Evolutionary conservation across 2,329 filamentous ascomycete genomes (phyloP).

Genomic region (Botryotinia calthae): DNA sequence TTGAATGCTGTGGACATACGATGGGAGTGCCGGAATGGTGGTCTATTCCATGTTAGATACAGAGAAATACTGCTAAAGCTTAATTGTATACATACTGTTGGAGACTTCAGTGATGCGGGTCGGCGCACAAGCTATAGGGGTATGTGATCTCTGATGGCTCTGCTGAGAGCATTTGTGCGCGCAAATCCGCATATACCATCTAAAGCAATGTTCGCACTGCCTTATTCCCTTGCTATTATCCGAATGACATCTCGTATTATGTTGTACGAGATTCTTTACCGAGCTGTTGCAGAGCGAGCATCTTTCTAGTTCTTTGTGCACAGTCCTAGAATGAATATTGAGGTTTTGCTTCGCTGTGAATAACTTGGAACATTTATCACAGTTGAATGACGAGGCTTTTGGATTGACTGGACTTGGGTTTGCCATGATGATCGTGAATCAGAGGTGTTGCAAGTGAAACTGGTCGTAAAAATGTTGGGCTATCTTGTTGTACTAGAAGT

Average conservation of each 20-base stretch:
- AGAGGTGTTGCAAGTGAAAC: too few species aligned
- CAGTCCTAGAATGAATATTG: too few species aligned
- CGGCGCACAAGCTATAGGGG: background rate
- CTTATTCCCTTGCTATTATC: background rate
- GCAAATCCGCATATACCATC: background rate
- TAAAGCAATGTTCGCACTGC: background rate
- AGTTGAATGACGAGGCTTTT: background rate
- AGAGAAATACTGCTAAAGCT: background rate
- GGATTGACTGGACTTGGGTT: background rate
- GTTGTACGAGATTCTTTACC: background rate
- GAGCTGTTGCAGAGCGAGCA: background rate
- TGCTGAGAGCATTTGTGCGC: background rate
- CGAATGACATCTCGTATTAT: background rate
- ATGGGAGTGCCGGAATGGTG: background rate
- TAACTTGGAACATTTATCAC: background rate
- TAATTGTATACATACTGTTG: background rate
- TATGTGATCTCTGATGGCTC: background rate
- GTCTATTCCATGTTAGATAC: background rate
- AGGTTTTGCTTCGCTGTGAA: background rate
- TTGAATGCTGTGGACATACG: background rate
- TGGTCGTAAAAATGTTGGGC: too few species aligned
- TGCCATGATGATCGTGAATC: background rate
- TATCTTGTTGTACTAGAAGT: background rate
- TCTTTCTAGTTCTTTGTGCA: background rate
- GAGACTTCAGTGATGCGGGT: background rate